phyloP scores from a whole-genome alignment of 495 filamentous ascomycete genomes.

The Penicillium riverlandense region DNA sequence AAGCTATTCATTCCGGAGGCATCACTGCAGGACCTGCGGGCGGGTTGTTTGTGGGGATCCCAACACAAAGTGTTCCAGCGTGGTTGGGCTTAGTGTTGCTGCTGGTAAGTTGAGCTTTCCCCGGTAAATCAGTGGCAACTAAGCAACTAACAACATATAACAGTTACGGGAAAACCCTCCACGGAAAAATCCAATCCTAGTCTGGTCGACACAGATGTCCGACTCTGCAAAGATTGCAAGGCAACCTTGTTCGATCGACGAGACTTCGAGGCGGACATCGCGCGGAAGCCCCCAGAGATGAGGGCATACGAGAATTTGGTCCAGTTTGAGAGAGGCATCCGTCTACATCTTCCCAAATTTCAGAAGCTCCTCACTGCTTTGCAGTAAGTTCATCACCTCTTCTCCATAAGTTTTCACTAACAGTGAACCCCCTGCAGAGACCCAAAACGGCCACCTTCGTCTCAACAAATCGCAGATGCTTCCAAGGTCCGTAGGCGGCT shows the following conservation, averaged over 20 bases:
- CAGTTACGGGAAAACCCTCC: conserved; percentile 33
- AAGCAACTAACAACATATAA: conserved; percentile 13
- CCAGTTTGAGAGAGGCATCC: conserved; percentile 87
- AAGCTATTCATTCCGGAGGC: conserved; percentile 78
- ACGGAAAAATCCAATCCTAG: conserved; percentile 53
- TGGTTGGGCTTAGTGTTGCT: conserved; percentile 73
- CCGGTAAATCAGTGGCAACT: neutral
- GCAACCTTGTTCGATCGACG: conserved; percentile 73
- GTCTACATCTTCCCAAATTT: conserved; percentile 76
- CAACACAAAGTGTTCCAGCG: conserved; percentile 73
- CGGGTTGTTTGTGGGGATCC: conserved; percentile 86
- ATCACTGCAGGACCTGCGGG: conserved; percentile 92
- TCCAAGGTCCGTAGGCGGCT: conserved; percentile 85
- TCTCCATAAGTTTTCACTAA: conserved; percentile 2
- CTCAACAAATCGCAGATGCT: conserved; percentile 74
- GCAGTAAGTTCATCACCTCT: conserved; percentile 38
- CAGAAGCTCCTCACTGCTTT: conserved; percentile 67
- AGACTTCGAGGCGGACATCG: conserved; percentile 69
- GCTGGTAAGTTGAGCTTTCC: conserved; percentile 46
- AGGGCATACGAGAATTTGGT: conserved; percentile 78
- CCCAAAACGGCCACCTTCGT: conserved; percentile 63
- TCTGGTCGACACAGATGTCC: conserved; percentile 66
- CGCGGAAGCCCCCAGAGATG: conserved; percentile 64
- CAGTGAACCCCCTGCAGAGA: conserved; percentile 42
- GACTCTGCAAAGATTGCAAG: conserved; percentile 89